Evolutionary conservation across 108 stramenopile species (phyloP).

Genomic region (Skeletonema marinoi): DNA sequence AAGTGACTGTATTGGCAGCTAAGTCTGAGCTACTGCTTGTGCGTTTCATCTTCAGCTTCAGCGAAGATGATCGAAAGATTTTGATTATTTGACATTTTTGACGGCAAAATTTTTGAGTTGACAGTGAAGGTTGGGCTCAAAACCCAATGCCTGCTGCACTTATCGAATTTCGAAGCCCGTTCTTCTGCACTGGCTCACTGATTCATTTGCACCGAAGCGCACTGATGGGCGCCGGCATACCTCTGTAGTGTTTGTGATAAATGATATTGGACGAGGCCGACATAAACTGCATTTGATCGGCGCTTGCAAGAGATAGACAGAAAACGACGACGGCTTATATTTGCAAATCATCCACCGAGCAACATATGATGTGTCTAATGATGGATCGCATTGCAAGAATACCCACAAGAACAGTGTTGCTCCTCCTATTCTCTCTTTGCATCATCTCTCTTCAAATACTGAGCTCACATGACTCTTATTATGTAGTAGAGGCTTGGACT

Average conservation of each 20-base stretch:
- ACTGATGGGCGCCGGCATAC: no score
- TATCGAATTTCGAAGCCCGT: no score
- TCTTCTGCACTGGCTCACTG: no score
- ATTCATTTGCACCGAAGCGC: no score
- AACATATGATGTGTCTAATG: background rate
- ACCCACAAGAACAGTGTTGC: background rate
- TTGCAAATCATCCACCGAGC: background rate
- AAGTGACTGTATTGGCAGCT: background rate
- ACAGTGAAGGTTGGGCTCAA: no score
- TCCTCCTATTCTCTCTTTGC: background rate
- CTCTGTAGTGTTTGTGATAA: no score
- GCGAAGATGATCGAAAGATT: no score
- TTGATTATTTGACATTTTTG: no score
- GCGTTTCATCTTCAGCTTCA: no score
- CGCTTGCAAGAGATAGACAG: background rate
- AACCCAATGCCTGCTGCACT: no score
- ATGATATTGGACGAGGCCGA: background rate
- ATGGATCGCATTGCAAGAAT: background rate
- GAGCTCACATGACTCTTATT: background rate
- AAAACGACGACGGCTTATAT: background rate
- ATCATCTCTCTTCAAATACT: background rate
- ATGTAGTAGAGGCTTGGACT: background rate
- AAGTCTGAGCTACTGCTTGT: no score
- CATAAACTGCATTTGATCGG: background rate
- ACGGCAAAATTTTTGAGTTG: no score